A percentile compares a stretch with the other conserved stretches of the same genome.
phyloP scores from a whole-genome alignment of 2,329 filamentous ascomycete genomes.

The Aspergillus fumigatus region DNA sequence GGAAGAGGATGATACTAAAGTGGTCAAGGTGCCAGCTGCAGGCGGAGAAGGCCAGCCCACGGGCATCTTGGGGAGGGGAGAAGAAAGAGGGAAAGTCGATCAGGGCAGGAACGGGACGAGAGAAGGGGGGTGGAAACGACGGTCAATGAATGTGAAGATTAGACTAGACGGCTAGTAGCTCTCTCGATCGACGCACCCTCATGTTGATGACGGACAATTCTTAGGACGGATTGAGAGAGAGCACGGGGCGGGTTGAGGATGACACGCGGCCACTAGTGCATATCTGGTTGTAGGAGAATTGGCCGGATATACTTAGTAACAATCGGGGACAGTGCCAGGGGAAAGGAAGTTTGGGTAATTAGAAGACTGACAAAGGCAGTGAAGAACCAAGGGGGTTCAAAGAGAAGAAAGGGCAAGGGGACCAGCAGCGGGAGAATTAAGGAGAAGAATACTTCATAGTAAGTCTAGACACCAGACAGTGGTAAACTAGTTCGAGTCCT shows the following conservation, averaged over 20 bases:
- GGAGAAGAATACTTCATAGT: not conserved
- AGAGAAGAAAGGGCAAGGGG: not conserved
- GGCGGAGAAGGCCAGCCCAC: constrained; percentile 17
- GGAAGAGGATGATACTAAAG: not conserved
- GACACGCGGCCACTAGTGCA: not conserved
- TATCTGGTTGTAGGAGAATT: not conserved
- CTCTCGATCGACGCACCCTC: not conserved
- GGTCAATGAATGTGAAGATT: not conserved
- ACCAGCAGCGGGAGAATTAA: not conserved
- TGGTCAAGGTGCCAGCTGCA: constrained; percentile 13
- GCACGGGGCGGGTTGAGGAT: not conserved
- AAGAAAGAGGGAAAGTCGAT: not conserved
- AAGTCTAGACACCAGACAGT: too few relatives aligned
- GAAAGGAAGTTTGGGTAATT: not conserved
- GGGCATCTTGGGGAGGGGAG: not conserved
- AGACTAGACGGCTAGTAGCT: not conserved
- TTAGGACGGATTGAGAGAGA: not conserved
- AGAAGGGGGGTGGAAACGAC: not conserved
- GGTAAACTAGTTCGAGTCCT: too few relatives aligned
- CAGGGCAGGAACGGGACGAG: not conserved
- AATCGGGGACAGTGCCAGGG: not conserved
- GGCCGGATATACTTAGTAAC: not conserved
- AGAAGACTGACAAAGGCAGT: not conserved
- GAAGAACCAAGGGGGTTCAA: not conserved
- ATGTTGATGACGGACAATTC: not conserved